Conservation (phyloP, 2,329 filamentous ascomycete genomes). For the Cryphonectria naterciae region DNA sequence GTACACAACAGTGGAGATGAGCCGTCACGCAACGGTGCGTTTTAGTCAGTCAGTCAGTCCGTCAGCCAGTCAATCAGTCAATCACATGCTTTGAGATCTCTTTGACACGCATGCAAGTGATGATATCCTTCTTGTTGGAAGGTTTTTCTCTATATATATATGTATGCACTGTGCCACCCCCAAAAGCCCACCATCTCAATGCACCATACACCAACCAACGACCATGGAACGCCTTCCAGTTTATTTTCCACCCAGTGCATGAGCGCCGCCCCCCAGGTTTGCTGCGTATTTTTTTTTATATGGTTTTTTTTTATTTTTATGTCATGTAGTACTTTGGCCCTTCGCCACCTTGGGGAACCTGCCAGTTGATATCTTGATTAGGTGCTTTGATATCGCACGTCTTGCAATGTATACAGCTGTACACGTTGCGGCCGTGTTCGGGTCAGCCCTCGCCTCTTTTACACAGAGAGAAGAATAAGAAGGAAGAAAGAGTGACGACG, state of each 20-base stretch:
- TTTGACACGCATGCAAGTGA: neutral
- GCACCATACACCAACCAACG: neutral
- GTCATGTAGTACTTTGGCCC: slow-evolving; percentile 75
- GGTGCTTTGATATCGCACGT: slow-evolving; percentile 99
- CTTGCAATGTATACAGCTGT: slow-evolving; percentile 97
- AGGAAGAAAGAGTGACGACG: slow-evolving; percentile 11
- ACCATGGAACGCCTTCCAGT: neutral
- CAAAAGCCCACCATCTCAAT: neutral
- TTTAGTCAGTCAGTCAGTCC: too few species aligned
- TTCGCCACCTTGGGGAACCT: slow-evolving; percentile 89
- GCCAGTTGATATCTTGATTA: slow-evolving; percentile 96
- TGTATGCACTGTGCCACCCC: neutral
- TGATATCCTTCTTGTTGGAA: neutral
- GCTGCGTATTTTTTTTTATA: neutral
- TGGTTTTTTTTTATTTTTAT: slow-evolving; percentile 34
- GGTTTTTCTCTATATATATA: neutral
- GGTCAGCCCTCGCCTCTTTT: slow-evolving; percentile 31
- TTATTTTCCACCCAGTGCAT: neutral
- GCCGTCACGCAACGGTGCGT: neutral
- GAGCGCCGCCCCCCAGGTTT: neutral
- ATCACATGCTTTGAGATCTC: neutral
- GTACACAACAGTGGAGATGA: neutral
- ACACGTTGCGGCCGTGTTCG: slow-evolving; percentile 29
- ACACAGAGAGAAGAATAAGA: neutral
- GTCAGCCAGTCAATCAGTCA: too few species aligned